phyloP scores from a whole-genome alignment of 129 eudicot species.

The Chrysanthemum seticuspe region DNA sequence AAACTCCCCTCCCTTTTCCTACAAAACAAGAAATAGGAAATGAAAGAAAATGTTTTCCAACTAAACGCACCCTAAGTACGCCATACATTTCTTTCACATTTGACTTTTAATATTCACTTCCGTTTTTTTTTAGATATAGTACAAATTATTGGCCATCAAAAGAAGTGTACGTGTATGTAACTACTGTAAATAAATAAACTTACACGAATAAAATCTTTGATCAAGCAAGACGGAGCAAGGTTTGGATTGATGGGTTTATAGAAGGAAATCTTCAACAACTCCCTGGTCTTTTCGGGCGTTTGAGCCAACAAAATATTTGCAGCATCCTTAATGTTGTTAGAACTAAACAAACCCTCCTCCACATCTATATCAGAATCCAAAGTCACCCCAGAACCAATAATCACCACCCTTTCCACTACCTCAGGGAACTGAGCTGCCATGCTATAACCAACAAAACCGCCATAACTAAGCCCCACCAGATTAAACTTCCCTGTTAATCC shows the following conservation, averaged over 20 bases:
- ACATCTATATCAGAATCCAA: conserved; percentile 59
- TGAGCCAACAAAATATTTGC: conserved; percentile 51
- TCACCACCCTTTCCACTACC: conserved; percentile 57
- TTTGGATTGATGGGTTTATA: conserved; percentile 42
- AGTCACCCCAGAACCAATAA: conserved; percentile 59
- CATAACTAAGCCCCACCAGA: conserved; percentile 73
- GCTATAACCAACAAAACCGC: conserved; percentile 78
- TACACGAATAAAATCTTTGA: conserved; percentile 63
- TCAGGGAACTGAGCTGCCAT: conserved; percentile 65
- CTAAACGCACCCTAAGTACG: too few relatives aligned
- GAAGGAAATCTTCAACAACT: conserved; percentile 52
- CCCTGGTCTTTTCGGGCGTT: conserved; percentile 54
- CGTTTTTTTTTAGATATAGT: too few relatives aligned
- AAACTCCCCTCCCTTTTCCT: too few relatives aligned
- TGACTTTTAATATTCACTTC: too few relatives aligned
- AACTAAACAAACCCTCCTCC: conserved; percentile 65
- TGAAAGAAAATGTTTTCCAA: too few relatives aligned
- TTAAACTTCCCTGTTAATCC: conserved; percentile 37
- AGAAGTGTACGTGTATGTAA: too few relatives aligned
- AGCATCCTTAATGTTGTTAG: conserved; percentile 64
- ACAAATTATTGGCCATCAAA: too few relatives aligned
- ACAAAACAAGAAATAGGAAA: too few relatives aligned
- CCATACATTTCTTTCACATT: too few relatives aligned
- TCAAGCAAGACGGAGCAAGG: conserved; percentile 52
- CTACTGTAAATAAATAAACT: conserved; percentile 11